These are phyloP conservation scores for Trametes cubensis DNA, from an alignment of 768 basidiomycete genomes.

Conservation along the genomic window DNA sequence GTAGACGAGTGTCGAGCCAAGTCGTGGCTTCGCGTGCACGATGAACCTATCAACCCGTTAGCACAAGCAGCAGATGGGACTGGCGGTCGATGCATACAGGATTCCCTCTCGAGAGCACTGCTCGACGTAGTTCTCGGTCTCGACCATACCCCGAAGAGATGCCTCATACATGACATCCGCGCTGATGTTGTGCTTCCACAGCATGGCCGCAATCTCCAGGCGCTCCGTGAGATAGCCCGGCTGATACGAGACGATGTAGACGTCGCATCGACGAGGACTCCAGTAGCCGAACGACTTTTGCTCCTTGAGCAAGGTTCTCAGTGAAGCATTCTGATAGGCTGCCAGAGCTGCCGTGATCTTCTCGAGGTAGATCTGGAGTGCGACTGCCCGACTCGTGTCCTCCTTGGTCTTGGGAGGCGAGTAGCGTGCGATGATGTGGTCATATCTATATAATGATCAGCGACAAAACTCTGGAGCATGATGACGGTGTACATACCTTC, in stretches of 20 bases:
- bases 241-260: constrained; percentile 81
- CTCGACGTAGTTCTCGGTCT: constrained; percentile 68
- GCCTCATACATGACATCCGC: constrained; percentile 88
- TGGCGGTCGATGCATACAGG: constrained; percentile 49
- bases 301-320: constrained; percentile 74
- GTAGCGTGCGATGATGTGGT: constrained; percentile 65
- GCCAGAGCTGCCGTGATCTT: constrained; percentile 74
- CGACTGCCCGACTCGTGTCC: constrained; percentile 66
- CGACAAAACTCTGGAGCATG: not conserved
- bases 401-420: constrained; percentile 54
- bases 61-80: not conserved
- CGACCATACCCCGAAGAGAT: constrained; percentile 49
- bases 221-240: constrained; percentile 76
- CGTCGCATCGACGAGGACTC: constrained; percentile 89
- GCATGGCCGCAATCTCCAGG: constrained; percentile 71
- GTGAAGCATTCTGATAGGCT: constrained; percentile 64
- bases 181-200: constrained; percentile 84
- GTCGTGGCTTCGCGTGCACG: constrained; percentile 56
- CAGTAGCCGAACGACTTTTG: constrained; percentile 84
- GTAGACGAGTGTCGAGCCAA: constrained; percentile 62
- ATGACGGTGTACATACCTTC: constrained; percentile 50
- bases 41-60: constrained; percentile 44
- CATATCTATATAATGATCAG: constrained; percentile 54
- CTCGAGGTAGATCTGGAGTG: constrained; percentile 76
- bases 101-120: constrained; percentile 82